Evolutionary conservation across 805 yeast genomes (phyloP).

Genomic region (Tetrapisispora arboricola): DNA sequence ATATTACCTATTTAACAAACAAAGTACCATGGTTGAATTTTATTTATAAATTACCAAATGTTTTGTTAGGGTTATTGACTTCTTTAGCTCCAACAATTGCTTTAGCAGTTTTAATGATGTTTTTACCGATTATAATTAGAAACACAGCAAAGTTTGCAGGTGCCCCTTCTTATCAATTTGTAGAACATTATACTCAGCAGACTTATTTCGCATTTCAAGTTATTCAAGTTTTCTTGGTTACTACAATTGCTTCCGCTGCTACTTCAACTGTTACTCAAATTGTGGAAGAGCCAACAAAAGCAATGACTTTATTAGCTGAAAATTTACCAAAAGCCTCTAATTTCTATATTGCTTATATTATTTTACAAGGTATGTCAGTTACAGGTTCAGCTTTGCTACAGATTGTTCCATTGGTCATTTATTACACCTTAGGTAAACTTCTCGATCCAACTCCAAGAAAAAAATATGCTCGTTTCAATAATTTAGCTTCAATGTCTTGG

Average conservation of each 20-base stretch:
- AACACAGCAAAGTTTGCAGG: conserved; percentile 53
- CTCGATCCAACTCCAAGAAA: conserved; percentile 60
- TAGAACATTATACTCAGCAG: conserved; percentile 57
- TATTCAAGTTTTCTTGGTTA: conserved; percentile 59
- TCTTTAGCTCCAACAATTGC: conserved; percentile 60
- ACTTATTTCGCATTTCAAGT: conserved; percentile 62
- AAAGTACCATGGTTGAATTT: conserved; percentile 45
- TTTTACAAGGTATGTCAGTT: conserved; percentile 57
- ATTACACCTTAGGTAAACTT: conserved; percentile 45
- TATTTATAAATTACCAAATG: conserved; percentile 44
- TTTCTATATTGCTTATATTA: conserved; percentile 57
- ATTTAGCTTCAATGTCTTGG: conserved; percentile 47
- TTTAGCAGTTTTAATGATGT: conserved; percentile 53
- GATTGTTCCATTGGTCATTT: conserved; percentile 46
- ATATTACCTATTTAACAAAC: conserved; percentile 50
- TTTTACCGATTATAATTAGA: conserved; percentile 57
- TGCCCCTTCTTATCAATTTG: conserved; percentile 42
- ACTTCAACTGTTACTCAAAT: conserved; percentile 57
- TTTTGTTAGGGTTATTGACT: conserved; percentile 52
- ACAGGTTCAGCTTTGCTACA: conserved; percentile 60
- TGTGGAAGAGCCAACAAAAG: conserved; percentile 45
- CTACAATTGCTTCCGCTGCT: conserved; percentile 63
- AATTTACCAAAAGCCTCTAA: conserved; percentile 66
- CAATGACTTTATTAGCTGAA: conserved; percentile 50
- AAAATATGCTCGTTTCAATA: conserved; percentile 50